Evolutionary conservation across 2,329 filamentous ascomycete genomes (phyloP).

Genomic region (Fusarium duplospermum): DNA sequence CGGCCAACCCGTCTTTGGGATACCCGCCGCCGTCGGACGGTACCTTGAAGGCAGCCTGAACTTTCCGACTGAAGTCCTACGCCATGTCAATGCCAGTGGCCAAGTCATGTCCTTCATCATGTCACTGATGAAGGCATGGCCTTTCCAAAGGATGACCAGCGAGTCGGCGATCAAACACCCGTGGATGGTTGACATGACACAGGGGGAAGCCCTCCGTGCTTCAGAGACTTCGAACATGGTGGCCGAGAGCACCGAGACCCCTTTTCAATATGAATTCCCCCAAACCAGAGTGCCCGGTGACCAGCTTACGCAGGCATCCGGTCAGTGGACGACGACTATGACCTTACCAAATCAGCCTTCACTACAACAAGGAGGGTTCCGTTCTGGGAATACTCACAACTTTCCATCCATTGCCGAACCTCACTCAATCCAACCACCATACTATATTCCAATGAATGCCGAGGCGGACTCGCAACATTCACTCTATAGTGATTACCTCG

Average conservation of each 20-base stretch:
- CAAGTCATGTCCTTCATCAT: background rate
- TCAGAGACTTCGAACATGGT: background rate
- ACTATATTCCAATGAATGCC: too few species aligned
- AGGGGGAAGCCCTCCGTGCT: background rate
- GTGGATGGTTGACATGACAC: background rate
- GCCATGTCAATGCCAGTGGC: background rate
- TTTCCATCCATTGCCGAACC: too few species aligned
- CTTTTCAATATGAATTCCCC: background rate
- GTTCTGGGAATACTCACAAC: background rate
- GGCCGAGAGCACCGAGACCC: background rate
- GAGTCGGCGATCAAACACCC: background rate
- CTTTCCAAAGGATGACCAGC: background rate
- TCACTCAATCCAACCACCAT: too few species aligned
- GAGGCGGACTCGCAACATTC: too few species aligned
- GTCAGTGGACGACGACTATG: background rate
- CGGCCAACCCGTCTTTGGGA: background rate
- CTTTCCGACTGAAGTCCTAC: background rate
- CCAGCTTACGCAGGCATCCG: background rate
- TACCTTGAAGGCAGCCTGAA: background rate
- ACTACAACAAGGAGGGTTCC: background rate
- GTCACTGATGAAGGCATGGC: background rate
- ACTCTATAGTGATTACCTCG: too few species aligned
- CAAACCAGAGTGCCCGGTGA: background rate
- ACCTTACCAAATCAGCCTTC: background rate
- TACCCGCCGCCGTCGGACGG: background rate